Percentiles rank a stretch among this genome's conserved stretches.
Evolutionary conservation across 805 yeast genomes (phyloP).

Genomic region (Blastobotrys parvus): DNA sequence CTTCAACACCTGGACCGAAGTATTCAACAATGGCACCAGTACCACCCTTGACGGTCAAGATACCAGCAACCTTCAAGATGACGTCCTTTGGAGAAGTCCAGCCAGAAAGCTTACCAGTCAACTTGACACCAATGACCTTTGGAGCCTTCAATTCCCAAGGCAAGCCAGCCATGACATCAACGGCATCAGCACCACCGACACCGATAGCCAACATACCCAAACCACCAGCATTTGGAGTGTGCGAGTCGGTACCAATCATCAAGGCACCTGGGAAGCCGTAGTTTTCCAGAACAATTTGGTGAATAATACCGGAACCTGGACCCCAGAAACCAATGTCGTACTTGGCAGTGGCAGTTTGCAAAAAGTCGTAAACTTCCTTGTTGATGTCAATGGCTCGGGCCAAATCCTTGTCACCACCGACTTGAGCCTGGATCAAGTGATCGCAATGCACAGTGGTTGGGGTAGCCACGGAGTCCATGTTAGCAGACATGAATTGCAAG

Average conservation of each 20-base stretch:
- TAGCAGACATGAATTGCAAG: conserved; percentile 93
- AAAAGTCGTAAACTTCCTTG: conserved; percentile 91
- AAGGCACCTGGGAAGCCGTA: conserved; percentile 96
- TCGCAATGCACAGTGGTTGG: conserved; percentile 98
- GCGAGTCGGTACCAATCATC: conserved; percentile 95
- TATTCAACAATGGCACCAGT: conserved; percentile 95
- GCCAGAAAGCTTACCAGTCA: conserved; percentile 85
- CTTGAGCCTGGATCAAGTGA: conserved; percentile 92
- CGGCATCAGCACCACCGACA: conserved; percentile 99
- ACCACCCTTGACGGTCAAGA: conserved; percentile 95
- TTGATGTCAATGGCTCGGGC: conserved; percentile 79
- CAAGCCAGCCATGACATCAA: conserved; percentile 87
- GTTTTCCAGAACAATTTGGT: conserved; percentile 93
- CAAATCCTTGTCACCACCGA: conserved; percentile 82
- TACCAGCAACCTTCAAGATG: conserved; percentile 86
- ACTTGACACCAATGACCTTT: conserved; percentile 87
- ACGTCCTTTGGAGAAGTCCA: conserved; percentile 98
- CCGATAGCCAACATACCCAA: conserved; percentile 96
- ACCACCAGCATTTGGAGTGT: conserved; percentile 98
- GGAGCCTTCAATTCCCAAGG: conserved; percentile 99
- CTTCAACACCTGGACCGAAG: conserved; percentile 89
- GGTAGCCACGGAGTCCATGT: conserved; percentile 82
- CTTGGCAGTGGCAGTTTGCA: conserved; percentile 83
- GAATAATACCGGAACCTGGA: conserved; percentile 97
- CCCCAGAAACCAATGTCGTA: conserved; percentile 98